phyloP scores from a whole-genome alignment of 805 yeast genomes.

The Candida sithepensis region DNA sequence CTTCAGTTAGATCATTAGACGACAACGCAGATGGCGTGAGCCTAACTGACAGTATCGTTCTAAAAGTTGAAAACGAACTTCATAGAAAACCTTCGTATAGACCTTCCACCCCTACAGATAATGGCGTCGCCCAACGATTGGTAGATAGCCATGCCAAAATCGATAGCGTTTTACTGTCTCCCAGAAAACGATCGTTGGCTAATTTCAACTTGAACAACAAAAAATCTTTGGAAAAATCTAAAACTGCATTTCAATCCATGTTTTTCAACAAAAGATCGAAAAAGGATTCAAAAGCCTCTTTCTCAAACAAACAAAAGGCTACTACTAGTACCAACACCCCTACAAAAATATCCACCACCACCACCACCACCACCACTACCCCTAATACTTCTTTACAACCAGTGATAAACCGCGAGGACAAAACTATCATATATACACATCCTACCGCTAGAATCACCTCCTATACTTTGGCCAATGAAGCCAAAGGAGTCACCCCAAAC shows the following conservation, averaged over 20 bases:
- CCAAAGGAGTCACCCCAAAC: constrained; percentile 1
- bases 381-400: not conserved
- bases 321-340: not conserved
- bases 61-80: constrained; percentile 17
- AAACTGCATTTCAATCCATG: constrained; percentile 14
- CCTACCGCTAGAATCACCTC: constrained; percentile 15
- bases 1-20: not conserved
- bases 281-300: constrained; percentile 2
- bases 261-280: constrained; percentile 10
- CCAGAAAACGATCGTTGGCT: constrained; percentile 10
- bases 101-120: not conserved
- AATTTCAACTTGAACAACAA: constrained; percentile 1
- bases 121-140: too few relatives aligned
- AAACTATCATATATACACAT: constrained; percentile 7
- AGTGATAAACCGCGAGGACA: constrained; percentile 6
- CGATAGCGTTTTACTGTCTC: constrained; percentile 5
- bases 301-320: not conserved
- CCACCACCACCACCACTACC: not conserved
- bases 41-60: constrained; percentile 17
- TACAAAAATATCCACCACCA: not conserved
- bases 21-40: constrained; percentile 10
- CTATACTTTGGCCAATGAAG: constrained; percentile 4
- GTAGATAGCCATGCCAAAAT: not conserved
- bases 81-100: not conserved
- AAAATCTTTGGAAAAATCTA: constrained; percentile 4